A percentile compares a stretch with the other conserved stretches of the same genome.
These are phyloP conservation scores for Torrubiella hemipterigena DNA, from an alignment of 2,329 filamentous ascomycete genomes.

Conservation along the genomic window DNA sequence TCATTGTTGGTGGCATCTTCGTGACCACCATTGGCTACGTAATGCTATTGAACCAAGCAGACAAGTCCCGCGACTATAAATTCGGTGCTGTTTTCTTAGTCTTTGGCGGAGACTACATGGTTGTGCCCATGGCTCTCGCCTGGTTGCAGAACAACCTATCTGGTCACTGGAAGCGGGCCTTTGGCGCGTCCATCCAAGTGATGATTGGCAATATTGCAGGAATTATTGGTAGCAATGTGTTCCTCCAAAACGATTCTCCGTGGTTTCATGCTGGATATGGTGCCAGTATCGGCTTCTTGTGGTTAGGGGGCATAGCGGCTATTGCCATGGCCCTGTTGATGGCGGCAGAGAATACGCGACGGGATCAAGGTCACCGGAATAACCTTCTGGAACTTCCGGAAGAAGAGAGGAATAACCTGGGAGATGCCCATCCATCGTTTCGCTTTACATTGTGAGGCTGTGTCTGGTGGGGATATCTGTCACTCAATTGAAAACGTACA, in stretches of 20 bases:
- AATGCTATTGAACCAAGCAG: constrained; percentile 30
- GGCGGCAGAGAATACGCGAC: constrained; percentile 21
- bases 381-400: constrained; percentile 15
- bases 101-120: constrained; percentile 39
- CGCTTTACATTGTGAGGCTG: constrained; percentile 20
- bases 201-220: constrained; percentile 33
- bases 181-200: constrained; percentile 37
- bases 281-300: constrained; percentile 30
- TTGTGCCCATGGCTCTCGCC: constrained; percentile 39
- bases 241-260: constrained; percentile 32
- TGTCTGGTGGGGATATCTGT: too few species aligned
- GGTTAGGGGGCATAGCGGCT: constrained; percentile 26
- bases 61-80: constrained; percentile 14
- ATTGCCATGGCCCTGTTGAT: constrained; percentile 15
- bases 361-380: constrained; percentile 18
- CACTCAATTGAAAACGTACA: too few species aligned
- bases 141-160: constrained; percentile 44
- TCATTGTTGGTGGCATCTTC: constrained; percentile 36
- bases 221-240: constrained; percentile 39
- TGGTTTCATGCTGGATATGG: constrained; percentile 37
- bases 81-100: constrained; percentile 44
- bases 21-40: constrained; percentile 42
- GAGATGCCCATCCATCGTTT: constrained; percentile 24
- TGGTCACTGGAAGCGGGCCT: constrained; percentile 40
- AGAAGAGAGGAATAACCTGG: constrained; percentile 18